A percentile compares a stretch with the other conserved stretches of the same genome.
phyloP scores from a whole-genome alignment of 2,329 filamentous ascomycete genomes.

The Bipolaris cookei region DNA sequence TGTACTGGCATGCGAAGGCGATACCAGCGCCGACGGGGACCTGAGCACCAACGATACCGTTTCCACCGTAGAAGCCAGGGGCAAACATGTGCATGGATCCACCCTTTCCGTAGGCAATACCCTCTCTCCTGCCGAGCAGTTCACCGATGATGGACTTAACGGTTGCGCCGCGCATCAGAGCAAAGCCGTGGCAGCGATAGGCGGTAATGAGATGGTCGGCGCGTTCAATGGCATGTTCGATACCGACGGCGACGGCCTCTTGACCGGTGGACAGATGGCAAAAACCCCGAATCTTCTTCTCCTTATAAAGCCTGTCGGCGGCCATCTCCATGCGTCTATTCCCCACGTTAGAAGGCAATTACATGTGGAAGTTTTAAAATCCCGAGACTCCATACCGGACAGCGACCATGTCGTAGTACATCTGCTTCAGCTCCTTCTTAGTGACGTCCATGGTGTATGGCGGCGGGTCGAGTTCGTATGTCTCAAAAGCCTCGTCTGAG shows the following conservation, averaged over 20 bases:
- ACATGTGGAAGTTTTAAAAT: neutral
- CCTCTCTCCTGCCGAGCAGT: conserved; percentile 81
- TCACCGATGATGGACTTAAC: conserved; percentile 45
- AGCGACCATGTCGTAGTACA: conserved; percentile 98
- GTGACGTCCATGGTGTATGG: conserved; percentile 90
- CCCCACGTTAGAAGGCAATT: conserved; percentile 20
- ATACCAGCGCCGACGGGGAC: conserved; percentile 96
- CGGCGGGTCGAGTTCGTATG: conserved; percentile 96
- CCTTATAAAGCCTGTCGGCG: conserved; percentile 98
- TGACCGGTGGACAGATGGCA: conserved; percentile 98
- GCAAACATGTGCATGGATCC: conserved; percentile 99
- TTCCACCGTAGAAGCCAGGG: conserved; percentile 96
- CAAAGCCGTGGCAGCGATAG: conserved; percentile 99
- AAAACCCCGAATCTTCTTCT: conserved; percentile 99
- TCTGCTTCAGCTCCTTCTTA: conserved; percentile 98
- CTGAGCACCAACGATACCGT: conserved; percentile 98
- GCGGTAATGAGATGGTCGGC: conserved; percentile 95
- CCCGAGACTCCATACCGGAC: conserved; percentile 71
- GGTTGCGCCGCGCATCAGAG: conserved; percentile 90
- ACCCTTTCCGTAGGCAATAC: conserved; percentile 98
- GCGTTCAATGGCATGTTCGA: conserved; percentile 93
- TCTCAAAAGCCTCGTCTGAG: conserved; percentile 99
- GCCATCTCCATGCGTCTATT: conserved; percentile 98
- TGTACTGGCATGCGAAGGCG: conserved; percentile 96
- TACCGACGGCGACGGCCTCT: conserved; percentile 95